Base-by-base conservation (phyloP, 345 rosid genomes). In the Rubroshorea leprosula region DNA sequence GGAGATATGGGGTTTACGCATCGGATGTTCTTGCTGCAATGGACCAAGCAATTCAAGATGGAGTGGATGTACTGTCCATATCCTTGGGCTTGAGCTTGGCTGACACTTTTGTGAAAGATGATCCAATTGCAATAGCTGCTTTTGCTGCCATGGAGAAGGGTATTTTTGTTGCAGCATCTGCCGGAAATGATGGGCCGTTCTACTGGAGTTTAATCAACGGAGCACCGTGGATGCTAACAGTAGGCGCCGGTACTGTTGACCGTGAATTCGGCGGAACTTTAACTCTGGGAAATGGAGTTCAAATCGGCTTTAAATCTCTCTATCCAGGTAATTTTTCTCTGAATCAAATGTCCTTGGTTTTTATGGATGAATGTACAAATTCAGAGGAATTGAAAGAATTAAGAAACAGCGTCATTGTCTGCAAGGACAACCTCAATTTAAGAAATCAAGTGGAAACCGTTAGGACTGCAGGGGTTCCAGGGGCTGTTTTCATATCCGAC, bases 21-120 rank as follows among this genome's bases (percentile, higher is more conserved):
- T 76, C 62, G 3, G 83, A 87, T 48, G 82, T 83, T 14, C 76
- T 87, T 7, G 88, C 86, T 6, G 84, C 80, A 13, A 80, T 84
- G 68, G 95, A 87, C 64, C 83, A 80, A 58, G 90, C 90, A 9
- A 78, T 82, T 49, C 77, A 74, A 24, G 90, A 87, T 56, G 80
- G 90, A 29, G 85, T 84, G 5, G 82, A 84, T 50, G 59, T 87
- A 45, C 61, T 84, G 69, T 84, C 90, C 5, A 3, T 87, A 13
- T 87, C 89, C 8, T 53, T 87, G 0, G 89, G 86, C 13, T 60
- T 87, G 31, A 59, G 69, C 18, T 6, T 25, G 23, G 63, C 56
- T n/a, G 67, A 23, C 9, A 51, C 27, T 4, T 62, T 54, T 19
- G 54, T 73, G 51, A 51, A 68, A 61, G 50, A 69, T 27, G 74